phyloP scores from a whole-genome alignment of 768 basidiomycete genomes.

The Lactifluus rugatus region DNA sequence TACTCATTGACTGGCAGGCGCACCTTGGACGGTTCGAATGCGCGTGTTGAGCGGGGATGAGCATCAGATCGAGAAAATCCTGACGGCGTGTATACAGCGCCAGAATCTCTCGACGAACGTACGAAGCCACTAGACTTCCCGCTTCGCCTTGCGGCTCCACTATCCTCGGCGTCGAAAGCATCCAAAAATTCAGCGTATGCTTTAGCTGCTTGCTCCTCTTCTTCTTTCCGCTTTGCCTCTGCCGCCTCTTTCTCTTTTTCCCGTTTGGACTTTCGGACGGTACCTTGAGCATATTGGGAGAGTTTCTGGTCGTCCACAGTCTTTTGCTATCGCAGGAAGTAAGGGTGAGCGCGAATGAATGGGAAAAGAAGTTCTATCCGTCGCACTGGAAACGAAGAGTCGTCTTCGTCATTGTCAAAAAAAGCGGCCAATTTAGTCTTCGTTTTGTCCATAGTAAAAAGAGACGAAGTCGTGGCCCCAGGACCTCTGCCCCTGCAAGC shows the following conservation, averaged over 20 bases:
- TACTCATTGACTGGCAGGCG: constrained; percentile 7
- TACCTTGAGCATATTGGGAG: constrained; percentile 80
- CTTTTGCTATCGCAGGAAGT: constrained; percentile 58
- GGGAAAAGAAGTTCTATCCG: constrained; percentile 55
- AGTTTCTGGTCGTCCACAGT: constrained; percentile 77
- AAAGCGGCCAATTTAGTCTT: constrained; percentile 64
- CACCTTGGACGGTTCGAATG: constrained; percentile 28
- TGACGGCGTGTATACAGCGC: constrained; percentile 35
- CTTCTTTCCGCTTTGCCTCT: constrained; percentile 78
- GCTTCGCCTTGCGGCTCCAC: constrained; percentile 34
- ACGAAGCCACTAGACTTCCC: constrained; percentile 47
- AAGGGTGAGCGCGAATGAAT: constrained; percentile 49
- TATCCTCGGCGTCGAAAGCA: constrained; percentile 67
- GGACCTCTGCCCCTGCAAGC: too few relatives aligned
- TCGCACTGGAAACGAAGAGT: constrained; percentile 86
- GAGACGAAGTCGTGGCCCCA: neutral
- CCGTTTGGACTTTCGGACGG: constrained; percentile 76
- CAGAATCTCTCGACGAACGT: constrained; percentile 41
- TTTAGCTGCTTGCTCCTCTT: constrained; percentile 68
- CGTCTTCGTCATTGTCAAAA: constrained; percentile 80
- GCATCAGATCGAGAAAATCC: constrained; percentile 24
- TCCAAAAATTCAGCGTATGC: constrained; percentile 81
- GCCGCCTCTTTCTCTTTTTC: constrained; percentile 92
- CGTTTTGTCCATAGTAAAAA: constrained; percentile 50
- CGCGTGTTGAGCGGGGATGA: constrained; percentile 26